Conservation (phyloP, 306 rosid species). For the Rosa lucieae region DNA sequence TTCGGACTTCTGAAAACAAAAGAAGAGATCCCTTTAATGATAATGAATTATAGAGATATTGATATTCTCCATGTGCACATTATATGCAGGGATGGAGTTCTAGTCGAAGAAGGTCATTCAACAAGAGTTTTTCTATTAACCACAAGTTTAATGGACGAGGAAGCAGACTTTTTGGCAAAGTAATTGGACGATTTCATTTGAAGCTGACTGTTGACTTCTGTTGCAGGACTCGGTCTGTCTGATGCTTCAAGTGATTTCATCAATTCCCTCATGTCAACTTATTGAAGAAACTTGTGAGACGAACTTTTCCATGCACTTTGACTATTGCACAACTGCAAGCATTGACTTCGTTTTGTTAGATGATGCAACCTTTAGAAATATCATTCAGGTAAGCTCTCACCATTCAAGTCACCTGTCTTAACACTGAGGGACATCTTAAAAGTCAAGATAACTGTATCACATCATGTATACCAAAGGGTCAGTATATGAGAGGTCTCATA, state of each 20-base stretch:
- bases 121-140: constrained; percentile 73
- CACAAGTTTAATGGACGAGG: constrained; percentile 91
- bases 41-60: constrained; percentile 62
- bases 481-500: not conserved
- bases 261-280: constrained; percentile 71
- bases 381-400: constrained; percentile 65
- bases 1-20: constrained; percentile 70
- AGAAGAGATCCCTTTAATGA: constrained; percentile 61
- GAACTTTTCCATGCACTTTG: constrained; percentile 85
- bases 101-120: constrained; percentile 88
- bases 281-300: constrained; percentile 75
- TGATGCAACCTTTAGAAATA: constrained; percentile 59
- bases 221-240: constrained; percentile 95
- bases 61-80: constrained; percentile 65
- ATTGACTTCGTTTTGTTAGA: constrained; percentile 72
- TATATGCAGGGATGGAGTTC: constrained; percentile 97
- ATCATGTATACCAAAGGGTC: constrained; percentile 1
- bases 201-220: constrained; percentile 77
- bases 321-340: constrained; percentile 85
- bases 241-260: constrained; percentile 79
- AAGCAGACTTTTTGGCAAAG: constrained; percentile 81
- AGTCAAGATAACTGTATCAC: constrained; percentile 17
- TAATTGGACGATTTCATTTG: constrained; percentile 47
- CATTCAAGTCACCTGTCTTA: constrained; percentile 21
- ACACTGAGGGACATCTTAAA: constrained; percentile 28